Evolutionary conservation across 352 stramenopile species (phyloP).

Genomic region (Peronospora farinosa): DNA sequence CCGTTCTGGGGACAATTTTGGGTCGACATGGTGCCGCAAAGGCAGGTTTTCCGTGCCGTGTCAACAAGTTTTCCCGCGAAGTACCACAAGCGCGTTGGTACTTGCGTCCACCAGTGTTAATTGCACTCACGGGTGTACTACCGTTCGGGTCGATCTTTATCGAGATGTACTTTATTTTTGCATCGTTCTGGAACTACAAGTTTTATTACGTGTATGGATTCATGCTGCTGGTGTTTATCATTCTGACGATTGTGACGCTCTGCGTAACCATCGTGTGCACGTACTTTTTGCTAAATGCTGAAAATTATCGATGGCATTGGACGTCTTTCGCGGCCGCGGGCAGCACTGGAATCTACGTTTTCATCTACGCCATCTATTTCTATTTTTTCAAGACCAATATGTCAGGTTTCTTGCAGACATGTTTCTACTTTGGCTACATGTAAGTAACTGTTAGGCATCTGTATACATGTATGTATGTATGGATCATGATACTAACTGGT

Average conservation of each 20-base stretch:
- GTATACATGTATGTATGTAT: neutral
- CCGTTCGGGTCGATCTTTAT: slow-evolving; percentile 99
- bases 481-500: slow-evolving; percentile 4
- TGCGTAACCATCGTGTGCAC: slow-evolving; percentile 98
- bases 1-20: slow-evolving; percentile 94
- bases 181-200: slow-evolving; percentile 99
- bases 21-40: slow-evolving; percentile 91
- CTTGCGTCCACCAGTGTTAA: slow-evolving; percentile 81
- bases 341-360: slow-evolving; percentile 95
- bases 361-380: slow-evolving; percentile 99
- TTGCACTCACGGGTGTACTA: slow-evolving; percentile 93
- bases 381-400: slow-evolving; percentile 99
- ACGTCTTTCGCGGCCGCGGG: slow-evolving; percentile 92
- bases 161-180: slow-evolving; percentile 99
- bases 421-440: slow-evolving; percentile 99
- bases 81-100: slow-evolving; percentile 78
- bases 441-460: slow-evolving; percentile 30
- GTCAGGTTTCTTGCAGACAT: slow-evolving; percentile 96
- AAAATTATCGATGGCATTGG: slow-evolving; percentile 99
- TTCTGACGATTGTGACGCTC: slow-evolving; percentile 95
- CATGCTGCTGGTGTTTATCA: slow-evolving; percentile 96
- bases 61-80: slow-evolving; percentile 95
- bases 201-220: slow-evolving; percentile 99
- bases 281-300: slow-evolving; percentile 97
- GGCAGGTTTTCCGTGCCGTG: slow-evolving; percentile 82